A percentile compares a stretch with the other conserved stretches of the same genome.
These are phyloP conservation scores for Annulohypoxylon nitens DNA, from an alignment of 495 filamentous ascomycete genomes.

Conservation along the genomic window DNA sequence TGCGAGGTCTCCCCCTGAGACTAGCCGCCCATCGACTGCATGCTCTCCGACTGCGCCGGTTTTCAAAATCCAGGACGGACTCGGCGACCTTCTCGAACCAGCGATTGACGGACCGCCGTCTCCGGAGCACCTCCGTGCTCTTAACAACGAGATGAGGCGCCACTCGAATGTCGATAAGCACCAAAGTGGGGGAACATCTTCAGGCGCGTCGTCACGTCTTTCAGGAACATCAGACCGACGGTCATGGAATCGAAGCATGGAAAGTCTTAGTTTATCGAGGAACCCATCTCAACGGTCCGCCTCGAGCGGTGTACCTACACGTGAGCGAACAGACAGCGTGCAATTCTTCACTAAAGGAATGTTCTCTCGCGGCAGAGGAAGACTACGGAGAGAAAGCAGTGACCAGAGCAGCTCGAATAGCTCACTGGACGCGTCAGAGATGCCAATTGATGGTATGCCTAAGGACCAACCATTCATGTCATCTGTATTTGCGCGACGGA, in stretches of 20 bases:
- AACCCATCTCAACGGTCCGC: constrained; percentile 65
- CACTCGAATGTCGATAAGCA: constrained; percentile 60
- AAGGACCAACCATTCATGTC: constrained; percentile 60
- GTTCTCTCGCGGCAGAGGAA: constrained; percentile 59
- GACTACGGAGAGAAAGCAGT: constrained; percentile 58
- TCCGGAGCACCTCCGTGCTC: constrained; percentile 65
- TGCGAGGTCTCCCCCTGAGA: constrained; percentile 27
- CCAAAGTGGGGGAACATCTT: constrained; percentile 59
- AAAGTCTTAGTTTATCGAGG: constrained; percentile 59
- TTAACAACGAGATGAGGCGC: constrained; percentile 64
- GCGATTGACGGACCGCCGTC: constrained; percentile 67
- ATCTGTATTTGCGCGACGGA: constrained; percentile 58
- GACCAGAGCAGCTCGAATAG: constrained; percentile 55
- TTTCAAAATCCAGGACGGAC: constrained; percentile 46
- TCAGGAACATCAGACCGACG: constrained; percentile 58
- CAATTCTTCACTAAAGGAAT: constrained; percentile 68
- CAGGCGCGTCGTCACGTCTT: constrained; percentile 61
- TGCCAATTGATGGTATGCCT: constrained; percentile 42
- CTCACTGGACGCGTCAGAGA: constrained; percentile 56
- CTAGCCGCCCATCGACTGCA: constrained; percentile 30
- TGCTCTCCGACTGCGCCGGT: constrained; percentile 26
- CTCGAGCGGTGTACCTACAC: constrained; percentile 58
- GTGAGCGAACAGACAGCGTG: constrained; percentile 66
- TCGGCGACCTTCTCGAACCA: constrained; percentile 59
- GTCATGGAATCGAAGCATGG: constrained; percentile 60